Evolutionary conservation across 192 early-diverging fungal genomes (phyloP), one percentile per base, ranked within the genome.

Genomic region (Glomus cerebriforme): DNA sequence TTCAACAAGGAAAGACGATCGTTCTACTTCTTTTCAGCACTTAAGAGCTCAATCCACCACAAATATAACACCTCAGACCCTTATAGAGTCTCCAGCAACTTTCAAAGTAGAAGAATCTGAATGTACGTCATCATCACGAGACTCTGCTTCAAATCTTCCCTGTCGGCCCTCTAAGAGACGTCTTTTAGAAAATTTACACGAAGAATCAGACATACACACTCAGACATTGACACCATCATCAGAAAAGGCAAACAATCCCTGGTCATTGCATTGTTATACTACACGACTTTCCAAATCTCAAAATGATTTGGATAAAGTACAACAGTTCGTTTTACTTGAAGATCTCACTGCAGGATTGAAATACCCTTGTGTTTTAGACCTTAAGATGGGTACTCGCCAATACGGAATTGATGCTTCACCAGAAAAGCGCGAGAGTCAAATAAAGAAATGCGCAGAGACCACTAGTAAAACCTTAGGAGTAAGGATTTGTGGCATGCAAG

Each of bases 301-400:
- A 77, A 67, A 64, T 31, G 35, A 64, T 65, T 22, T 15, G 29
- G 24, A 75, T 37, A 1, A 73, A 29, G 8, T 63, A 10, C 74
- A 76, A 80, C 93, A 98, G 86, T 99, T 98, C 81, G 91, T 99
- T 65, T 83, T 99, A 9, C 83, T 99, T 84, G 93, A 97, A 77
- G 98, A 99, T 84, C 85, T 99, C 70, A 99, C 98, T 0, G 91
- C 94, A 24, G 92, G 93, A 10, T 85, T 98, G 83, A 87, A 91
- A 82, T 91, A 90, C 39, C 98, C 98, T 0, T 98, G 96, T 79
- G 97, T 99, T 22, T 88, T 99, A 58, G 97, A 99, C 82, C 88
- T 99, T 69, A 99, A 99, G 79, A 99, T 99, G 97, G 98, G 98
- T 37, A 98, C 96, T 17, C 87, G 98, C 7, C 98, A 99, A 84